Evolutionary conservation across 2,329 filamentous ascomycete genomes (phyloP).

Genomic region (Penicillium sp.): DNA sequence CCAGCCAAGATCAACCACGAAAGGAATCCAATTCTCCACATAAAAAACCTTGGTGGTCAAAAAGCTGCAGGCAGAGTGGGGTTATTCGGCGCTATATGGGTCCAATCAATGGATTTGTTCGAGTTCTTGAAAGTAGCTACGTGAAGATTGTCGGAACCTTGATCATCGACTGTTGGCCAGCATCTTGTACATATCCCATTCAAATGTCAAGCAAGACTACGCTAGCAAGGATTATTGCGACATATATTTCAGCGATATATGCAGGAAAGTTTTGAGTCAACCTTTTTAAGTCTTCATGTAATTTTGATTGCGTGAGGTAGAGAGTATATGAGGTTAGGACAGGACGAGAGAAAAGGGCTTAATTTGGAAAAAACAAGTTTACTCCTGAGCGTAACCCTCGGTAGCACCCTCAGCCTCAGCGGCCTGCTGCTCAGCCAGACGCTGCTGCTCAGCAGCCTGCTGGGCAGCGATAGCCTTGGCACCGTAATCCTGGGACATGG

Average conservation of each 20-base stretch:
- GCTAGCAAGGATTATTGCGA: neutral
- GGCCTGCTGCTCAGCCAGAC: slow-evolving; percentile 59
- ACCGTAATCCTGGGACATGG: slow-evolving; percentile 97
- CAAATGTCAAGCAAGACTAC: neutral
- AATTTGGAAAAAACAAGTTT: slow-evolving; percentile 33
- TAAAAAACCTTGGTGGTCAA: too few relatives aligned
- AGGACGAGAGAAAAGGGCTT: slow-evolving; percentile 28
- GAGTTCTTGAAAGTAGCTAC: neutral
- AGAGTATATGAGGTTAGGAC: slow-evolving; percentile 35
- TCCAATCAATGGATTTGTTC: neutral
- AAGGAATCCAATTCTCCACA: too few relatives aligned
- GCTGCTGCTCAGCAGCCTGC: slow-evolving; percentile 53
- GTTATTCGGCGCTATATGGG: neutral
- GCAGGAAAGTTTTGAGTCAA: neutral
- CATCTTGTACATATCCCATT: neutral
- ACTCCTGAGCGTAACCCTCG: slow-evolving; percentile 48
- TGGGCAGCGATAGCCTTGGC: slow-evolving; percentile 76
- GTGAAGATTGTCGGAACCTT: neutral
- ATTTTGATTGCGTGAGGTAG: slow-evolving; percentile 40
- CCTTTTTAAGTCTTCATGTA: slow-evolving; percentile 30
- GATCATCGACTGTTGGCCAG: neutral
- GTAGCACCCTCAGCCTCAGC: slow-evolving; percentile 45
- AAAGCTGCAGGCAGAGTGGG: neutral
- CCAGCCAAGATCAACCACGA: too few relatives aligned
- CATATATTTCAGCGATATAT: neutral